Percentiles rank a stretch among this genome's conserved stretches.
These are phyloP conservation scores for Lachancea lanzarotensis DNA, from an alignment of 805 yeast species.

Conservation along the genomic window DNA sequence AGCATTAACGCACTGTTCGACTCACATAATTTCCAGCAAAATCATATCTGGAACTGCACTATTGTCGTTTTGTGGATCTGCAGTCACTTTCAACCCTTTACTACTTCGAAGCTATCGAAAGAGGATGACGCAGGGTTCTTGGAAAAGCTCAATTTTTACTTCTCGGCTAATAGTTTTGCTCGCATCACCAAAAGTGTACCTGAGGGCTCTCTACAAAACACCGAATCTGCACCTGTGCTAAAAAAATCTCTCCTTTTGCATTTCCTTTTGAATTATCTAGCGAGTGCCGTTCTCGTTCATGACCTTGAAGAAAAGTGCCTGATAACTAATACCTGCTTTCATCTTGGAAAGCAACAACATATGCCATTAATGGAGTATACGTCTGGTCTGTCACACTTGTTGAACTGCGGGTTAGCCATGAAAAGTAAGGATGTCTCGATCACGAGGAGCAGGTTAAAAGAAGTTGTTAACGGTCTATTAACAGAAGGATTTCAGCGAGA, in stretches of 20 bases:
- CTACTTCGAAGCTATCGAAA: conserved; percentile 24
- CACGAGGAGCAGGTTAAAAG: conserved; percentile 23
- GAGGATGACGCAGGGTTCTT: conserved; percentile 19
- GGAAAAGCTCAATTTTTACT: conserved; percentile 18
- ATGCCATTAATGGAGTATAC: conserved; percentile 20
- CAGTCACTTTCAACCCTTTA: conserved; percentile 30
- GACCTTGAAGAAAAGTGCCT: conserved; percentile 22
- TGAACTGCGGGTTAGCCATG: conserved; percentile 30
- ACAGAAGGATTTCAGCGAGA: conserved; percentile 3
- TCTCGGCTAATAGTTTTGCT: conserved; percentile 18
- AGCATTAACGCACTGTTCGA: conserved; percentile 13
- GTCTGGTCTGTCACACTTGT: conserved; percentile 30
- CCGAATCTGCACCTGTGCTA: conserved; percentile 10
- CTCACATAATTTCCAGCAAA: conserved; percentile 15
- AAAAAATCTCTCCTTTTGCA: conserved; percentile 26
- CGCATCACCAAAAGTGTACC: background rate
- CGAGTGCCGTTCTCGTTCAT: conserved; percentile 28
- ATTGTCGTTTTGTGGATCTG: conserved; percentile 25
- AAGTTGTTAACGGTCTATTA: conserved; percentile 12
- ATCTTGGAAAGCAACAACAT: conserved; percentile 22
- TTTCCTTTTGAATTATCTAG: conserved; percentile 25
- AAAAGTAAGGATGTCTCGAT: conserved; percentile 25
- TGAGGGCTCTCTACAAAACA: no score
- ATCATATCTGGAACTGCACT: conserved; percentile 26
- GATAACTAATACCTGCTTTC: conserved; percentile 26